These are phyloP conservation scores for Xanthoconium purpureum DNA, from an alignment of 768 basidiomycete species.

Conservation along the genomic window DNA sequence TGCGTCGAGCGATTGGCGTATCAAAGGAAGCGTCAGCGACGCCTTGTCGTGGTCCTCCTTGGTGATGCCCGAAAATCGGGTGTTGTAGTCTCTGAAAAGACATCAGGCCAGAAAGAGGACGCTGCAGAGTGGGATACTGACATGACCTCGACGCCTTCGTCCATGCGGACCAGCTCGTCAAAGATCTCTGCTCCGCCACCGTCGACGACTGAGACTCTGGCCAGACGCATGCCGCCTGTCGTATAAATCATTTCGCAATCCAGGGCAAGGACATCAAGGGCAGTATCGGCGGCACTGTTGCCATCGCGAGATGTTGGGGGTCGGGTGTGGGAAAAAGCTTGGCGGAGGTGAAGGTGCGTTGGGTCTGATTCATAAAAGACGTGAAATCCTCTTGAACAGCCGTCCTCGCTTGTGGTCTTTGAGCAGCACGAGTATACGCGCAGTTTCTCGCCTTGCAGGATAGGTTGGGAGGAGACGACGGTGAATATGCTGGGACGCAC, in stretches of 20 bases:
- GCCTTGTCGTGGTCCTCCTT: conserved; percentile 58
- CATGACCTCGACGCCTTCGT: conserved; percentile 77
- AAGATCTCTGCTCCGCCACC: conserved; percentile 69
- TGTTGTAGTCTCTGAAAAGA: conserved; percentile 76
- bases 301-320: conserved; percentile 9
- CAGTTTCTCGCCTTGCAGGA: conserved; percentile 56
- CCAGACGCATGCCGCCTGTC: conserved; percentile 88
- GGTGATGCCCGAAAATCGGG: conserved; percentile 84
- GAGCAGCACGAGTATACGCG: conserved; percentile 81
- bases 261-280: conserved; percentile 78
- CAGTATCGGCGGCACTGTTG: conserved; percentile 26
- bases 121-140: conserved; percentile 34
- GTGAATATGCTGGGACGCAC: conserved; percentile 37
- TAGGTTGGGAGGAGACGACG: neutral
- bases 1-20: conserved; percentile 64
- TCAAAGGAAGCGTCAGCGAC: conserved; percentile 57
- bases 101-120: neutral
- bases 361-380: conserved; percentile 82
- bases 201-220: conserved; percentile 87
- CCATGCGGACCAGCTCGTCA: conserved; percentile 80
- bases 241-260: conserved; percentile 99
- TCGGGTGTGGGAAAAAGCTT: conserved; percentile 61
- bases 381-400: conserved; percentile 79
- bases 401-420: conserved; percentile 52
- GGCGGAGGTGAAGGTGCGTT: conserved; percentile 65